Evolutionary conservation across 1,284 basidiomycete species (phyloP), one percentile per base, ranked within the genome.

Genomic region (Boletellus dicymbophilus): DNA sequence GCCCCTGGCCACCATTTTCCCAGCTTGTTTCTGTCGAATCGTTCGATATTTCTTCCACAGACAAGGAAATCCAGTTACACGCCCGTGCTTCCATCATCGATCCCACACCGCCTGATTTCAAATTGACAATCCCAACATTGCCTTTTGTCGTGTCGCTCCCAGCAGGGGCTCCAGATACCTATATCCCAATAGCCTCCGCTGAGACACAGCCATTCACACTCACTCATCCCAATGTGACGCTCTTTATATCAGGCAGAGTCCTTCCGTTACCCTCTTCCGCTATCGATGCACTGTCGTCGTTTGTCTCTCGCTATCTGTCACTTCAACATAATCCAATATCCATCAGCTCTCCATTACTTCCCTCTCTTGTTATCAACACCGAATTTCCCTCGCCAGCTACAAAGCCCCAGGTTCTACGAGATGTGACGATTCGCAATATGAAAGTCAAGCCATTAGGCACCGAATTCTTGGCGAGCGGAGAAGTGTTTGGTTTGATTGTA

Each of bases 351-450:
- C 75, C 81, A 1, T 64, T 83, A 6, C 57, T 87, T 41, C 77
- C 80, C 0, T 69, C 64, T 16, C 61, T 85, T 36, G 53, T 67
- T 22, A 56, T 86, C 4, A 64, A 76, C 44, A 72, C 79, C 4
- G 63, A 72, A 2, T 90, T 91, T 61, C 89, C 88, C 10, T 77
- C 78, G 1, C 85, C 85, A 1, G 61, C 72, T 37, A 79, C 81
- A 4, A 76, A 74, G 31, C 88, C 88, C 1, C 71, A 77, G 23
- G 72, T 91, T 37, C 72, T 91, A 18, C 79, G 78, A 18, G 73
- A 88, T 52, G 82, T 91, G 27, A 85, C 84, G 3, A 84, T 91
- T 50, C 76, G 75, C 25, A 77, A 88, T 57, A 90, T 91, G 89
- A 80, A 78, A 57, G 77, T 91, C 50, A 79, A 74, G 49, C 75